A percentile compares a stretch with the other conserved stretches of the same genome.
Evolutionary conservation across 2,329 filamentous ascomycete genomes (phyloP).

Genomic region (Trichoderma sp.): DNA sequence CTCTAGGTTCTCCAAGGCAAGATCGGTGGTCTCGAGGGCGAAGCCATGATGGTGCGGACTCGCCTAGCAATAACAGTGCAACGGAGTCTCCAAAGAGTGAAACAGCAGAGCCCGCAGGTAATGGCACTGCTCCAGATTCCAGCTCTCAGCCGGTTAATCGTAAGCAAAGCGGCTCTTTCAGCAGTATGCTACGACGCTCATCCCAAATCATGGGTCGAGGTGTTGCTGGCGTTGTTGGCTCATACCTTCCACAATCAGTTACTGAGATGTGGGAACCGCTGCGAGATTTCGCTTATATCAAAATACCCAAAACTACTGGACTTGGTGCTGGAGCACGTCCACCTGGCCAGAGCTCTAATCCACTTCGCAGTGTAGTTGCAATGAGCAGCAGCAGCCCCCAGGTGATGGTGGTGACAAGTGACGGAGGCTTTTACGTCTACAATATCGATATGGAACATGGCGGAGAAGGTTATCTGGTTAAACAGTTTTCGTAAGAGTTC

Average conservation of each 20-base stretch:
- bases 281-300: conserved; percentile 95
- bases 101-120: conserved; percentile 44
- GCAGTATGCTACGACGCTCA: conserved; percentile 89
- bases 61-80: conserved; percentile 48
- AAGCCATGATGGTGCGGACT: conserved; percentile 54
- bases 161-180: conserved; percentile 74
- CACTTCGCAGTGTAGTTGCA: conserved; percentile 88
- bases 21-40: conserved; percentile 59
- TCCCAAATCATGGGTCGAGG: conserved; percentile 91
- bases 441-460: conserved; percentile 94
- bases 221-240: conserved; percentile 85
- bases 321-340: conserved; percentile 31
- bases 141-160: conserved; percentile 42
- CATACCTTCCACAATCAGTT: conserved; percentile 89
- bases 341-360: conserved; percentile 46
- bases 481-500: conserved; percentile 83
- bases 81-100: conserved; percentile 60
- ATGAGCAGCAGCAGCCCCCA: conserved; percentile 95
- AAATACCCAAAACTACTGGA: conserved; percentile 69
- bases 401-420: conserved; percentile 97
- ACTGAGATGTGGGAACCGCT: conserved; percentile 97
- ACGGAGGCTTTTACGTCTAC: conserved; percentile 93
- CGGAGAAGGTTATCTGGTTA: conserved; percentile 87
- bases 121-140: conserved; percentile 32
- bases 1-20: conserved; percentile 47